Evolutionary conservation across 805 yeast genomes (phyloP), one percentile per base, ranked within the genome.

Genomic region (Tetrapisispora fleetii): DNA sequence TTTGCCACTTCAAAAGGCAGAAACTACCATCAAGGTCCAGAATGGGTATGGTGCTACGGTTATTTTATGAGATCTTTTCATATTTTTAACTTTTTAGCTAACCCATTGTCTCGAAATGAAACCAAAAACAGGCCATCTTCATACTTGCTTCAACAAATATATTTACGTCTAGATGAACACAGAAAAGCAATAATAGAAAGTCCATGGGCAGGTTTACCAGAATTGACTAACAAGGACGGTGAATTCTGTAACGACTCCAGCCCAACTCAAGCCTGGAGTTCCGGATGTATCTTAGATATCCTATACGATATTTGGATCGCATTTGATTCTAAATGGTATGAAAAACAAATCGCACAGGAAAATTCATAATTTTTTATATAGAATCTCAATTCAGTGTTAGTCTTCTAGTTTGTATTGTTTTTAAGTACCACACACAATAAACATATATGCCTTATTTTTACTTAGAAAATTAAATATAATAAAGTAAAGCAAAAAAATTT

Each of bases 1-100:
- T 93, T 89, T 74, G 88, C 95, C 0, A 89, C 97, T 0, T 75
- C 97, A 2, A 88, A 89, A 67, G 99, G 99, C 30, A 78, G 98
- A 58, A 93, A 93, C 68, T 91, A 91, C 64, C 99, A 91, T 66
- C 98, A 91, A 68, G 99, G 99, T 1, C 99, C 99, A 2, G 99
- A 93, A 63, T 91, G 99, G 99, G 85, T 86, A 33, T 91, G 97
- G 97, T 77, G 81, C 50, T 74, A 76, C 24, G 99, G 99, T 2
- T 89, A 80, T 65, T 91, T 88, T 62, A 67, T 93, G 55, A 77
- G 97, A 53, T 95, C 98, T 0, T 80, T 73, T 58, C 69, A 78
- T 37, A 64, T 69, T 42, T 79, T 83, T 60, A 79, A 81, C 56
- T 64, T 72, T 43, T 49, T 59, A 3, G 60, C 67, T 5, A 68